Evolutionary conservation across 1,284 basidiomycete species (phyloP).

Genomic region (Rhodotorula glutinis): DNA sequence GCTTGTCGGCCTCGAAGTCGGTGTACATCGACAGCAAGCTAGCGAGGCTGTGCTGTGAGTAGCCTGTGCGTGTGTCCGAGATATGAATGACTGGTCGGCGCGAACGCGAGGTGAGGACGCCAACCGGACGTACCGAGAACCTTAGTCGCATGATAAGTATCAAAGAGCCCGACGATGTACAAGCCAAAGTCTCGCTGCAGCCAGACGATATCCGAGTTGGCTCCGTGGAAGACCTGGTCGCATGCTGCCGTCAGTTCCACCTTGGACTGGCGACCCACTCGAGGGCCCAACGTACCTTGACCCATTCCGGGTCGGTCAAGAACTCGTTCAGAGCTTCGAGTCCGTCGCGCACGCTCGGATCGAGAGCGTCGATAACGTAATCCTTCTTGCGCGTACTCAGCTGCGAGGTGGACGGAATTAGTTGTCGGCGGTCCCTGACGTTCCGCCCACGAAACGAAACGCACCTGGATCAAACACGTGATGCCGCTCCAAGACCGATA

Average conservation of each 20-base stretch:
- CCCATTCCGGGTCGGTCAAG: conserved; percentile 75
- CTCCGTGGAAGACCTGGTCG: conserved; percentile 80
- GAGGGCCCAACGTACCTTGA: conserved; percentile 63
- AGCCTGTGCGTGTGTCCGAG: conserved; percentile 54
- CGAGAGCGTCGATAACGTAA: conserved; percentile 79
- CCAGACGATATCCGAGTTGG: conserved; percentile 92
- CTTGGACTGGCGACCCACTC: not conserved
- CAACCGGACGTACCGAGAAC: conserved; percentile 61
- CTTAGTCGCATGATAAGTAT: conserved; percentile 92
- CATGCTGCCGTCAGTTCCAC: no score
- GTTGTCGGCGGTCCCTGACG: no score
- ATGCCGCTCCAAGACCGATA: conserved; percentile 82
- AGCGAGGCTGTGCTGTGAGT: conserved; percentile 77
- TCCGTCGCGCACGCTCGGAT: conserved; percentile 64
- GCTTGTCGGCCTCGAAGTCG: conserved; percentile 88
- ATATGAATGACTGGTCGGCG: not conserved
- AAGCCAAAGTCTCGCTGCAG: conserved; percentile 92
- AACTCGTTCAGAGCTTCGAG: conserved; percentile 63
- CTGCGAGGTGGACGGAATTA: conserved; percentile 12
- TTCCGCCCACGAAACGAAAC: no score
- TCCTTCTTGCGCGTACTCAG: conserved; percentile 80
- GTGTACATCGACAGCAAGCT: conserved; percentile 85
- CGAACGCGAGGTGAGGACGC: no score
- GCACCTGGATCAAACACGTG: conserved; percentile 80
- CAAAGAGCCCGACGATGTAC: conserved; percentile 91